These are phyloP conservation scores for Ceratobasidium sp. DNA, from an alignment of 1,284 basidiomycete genomes.

Conservation along the genomic window DNA sequence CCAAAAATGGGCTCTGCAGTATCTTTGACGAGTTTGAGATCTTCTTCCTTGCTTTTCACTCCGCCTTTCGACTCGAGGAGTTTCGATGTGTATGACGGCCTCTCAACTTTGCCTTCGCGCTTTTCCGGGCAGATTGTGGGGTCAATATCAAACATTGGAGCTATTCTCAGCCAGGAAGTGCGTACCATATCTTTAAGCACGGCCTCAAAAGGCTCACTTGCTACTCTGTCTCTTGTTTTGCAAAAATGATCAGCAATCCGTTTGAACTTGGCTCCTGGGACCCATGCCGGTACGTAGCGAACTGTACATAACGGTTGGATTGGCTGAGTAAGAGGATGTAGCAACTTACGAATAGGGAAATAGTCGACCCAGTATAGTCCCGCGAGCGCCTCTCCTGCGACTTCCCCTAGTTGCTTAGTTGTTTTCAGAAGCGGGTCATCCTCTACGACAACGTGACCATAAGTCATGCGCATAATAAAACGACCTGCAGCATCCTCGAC, in stretches of 20 bases:
- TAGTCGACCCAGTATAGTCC: conserved; percentile 22
- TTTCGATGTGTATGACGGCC: conserved; percentile 13
- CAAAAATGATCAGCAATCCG: neutral
- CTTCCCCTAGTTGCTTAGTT: neutral
- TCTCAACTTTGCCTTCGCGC: neutral
- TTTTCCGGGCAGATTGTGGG: neutral
- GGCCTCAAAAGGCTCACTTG: neutral
- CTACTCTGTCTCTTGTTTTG: neutral
- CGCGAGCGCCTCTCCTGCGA: neutral
- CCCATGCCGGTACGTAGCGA: conserved; percentile 7
- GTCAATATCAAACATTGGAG: neutral
- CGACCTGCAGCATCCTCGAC: conserved; percentile 10
- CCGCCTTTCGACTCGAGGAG: conserved; percentile 27
- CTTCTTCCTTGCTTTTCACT: neutral
- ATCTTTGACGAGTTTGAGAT: conserved; percentile 21
- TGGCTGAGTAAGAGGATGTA: neutral
- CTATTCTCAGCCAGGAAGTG: neutral
- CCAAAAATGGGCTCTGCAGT: conserved; percentile 17
- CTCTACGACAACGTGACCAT: neutral
- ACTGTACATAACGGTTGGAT: neutral
- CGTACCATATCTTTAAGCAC: conserved; percentile 9
- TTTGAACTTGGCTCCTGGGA: conserved; percentile 14
- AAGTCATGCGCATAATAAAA: conserved; percentile 30
- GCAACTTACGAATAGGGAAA: conserved; percentile 28
- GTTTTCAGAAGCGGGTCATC: neutral